A percentile compares a stretch with the other conserved stretches of the same genome.
Evolutionary conservation across 768 basidiomycete species (phyloP).

Genomic region (Clathrus columnatus): DNA sequence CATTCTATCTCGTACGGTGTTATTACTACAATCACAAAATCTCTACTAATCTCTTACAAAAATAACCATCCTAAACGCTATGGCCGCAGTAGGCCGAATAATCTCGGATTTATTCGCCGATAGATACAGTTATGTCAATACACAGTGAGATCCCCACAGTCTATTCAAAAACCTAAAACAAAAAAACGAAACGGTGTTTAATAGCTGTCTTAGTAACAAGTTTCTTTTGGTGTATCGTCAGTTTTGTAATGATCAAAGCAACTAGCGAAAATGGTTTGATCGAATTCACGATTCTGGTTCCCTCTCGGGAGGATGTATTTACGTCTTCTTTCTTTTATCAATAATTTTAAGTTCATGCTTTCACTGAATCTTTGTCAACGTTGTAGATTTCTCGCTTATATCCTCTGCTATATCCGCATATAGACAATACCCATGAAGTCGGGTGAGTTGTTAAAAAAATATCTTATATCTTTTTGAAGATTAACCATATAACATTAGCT

Average conservation of each 20-base stretch:
- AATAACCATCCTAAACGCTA: slow-evolving; percentile 15
- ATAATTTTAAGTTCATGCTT: too few species aligned
- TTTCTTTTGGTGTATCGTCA: slow-evolving; percentile 27
- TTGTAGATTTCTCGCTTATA: background rate
- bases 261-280: slow-evolving; percentile 29
- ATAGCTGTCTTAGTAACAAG: slow-evolving; percentile 26
- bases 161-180: too few species aligned
- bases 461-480: too few species aligned
- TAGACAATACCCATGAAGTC: background rate
- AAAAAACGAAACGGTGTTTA: too few species aligned
- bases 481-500: too few species aligned
- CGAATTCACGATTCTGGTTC: slow-evolving; percentile 36
- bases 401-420: background rate
- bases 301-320: slow-evolving; percentile 37
- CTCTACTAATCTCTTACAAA: too few species aligned
- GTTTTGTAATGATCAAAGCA: slow-evolving; percentile 40
- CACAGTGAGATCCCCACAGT: slow-evolving; percentile 24
- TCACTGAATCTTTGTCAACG: background rate
- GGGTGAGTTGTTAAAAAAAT: too few species aligned
- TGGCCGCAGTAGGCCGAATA: slow-evolving; percentile 44
- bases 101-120: slow-evolving; percentile 48
- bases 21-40: too few species aligned
- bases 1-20: slow-evolving; percentile 45
- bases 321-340: slow-evolving; percentile 11
- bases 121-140: slow-evolving; percentile 42